phyloP scores from a whole-genome alignment of 2,329 filamentous ascomycete species.

The Claviceps sp. region DNA sequence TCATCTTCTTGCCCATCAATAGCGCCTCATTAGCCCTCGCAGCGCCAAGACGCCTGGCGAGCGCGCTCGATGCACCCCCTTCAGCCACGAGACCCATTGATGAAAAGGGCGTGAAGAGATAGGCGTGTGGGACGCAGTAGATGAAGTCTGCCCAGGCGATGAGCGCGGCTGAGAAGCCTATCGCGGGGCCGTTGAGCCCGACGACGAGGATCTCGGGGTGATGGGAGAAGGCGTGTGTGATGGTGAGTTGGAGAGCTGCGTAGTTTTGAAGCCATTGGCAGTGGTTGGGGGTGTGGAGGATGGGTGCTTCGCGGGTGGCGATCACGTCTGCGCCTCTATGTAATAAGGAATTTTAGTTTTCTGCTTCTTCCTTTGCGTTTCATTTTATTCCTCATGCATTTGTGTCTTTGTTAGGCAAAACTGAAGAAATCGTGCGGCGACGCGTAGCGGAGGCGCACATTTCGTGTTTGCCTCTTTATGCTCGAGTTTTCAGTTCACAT shows the following conservation, averaged over 20 bases:
- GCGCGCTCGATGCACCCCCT: constrained; percentile 64
- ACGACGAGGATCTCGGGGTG: constrained; percentile 90
- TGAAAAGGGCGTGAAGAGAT: constrained; percentile 81
- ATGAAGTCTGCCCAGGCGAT: constrained; percentile 82
- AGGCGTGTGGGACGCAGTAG: constrained; percentile 70
- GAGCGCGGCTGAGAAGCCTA: constrained; percentile 78
- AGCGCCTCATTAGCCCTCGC: constrained; percentile 82
- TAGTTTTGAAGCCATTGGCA: constrained; percentile 53
- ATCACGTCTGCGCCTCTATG: constrained; percentile 66
- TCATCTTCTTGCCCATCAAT: constrained; percentile 73
- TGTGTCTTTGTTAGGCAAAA: neutral
- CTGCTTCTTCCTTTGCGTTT: neutral
- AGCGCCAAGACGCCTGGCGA: constrained; percentile 69
- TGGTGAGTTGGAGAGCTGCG: constrained; percentile 75
- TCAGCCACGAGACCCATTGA: constrained; percentile 84
- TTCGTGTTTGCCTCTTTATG: too few relatives aligned
- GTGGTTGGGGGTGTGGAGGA: constrained; percentile 25
- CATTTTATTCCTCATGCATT: neutral
- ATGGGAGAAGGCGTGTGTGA: constrained; percentile 78
- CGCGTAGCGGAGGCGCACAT: too few relatives aligned
- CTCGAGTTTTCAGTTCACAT: too few relatives aligned
- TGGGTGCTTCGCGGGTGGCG: constrained; percentile 30
- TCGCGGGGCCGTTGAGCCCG: constrained; percentile 80
- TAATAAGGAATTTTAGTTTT: neutral
- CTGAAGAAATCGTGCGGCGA: too few relatives aligned